Base-by-base conservation (phyloP, 306 rosid genomes). In the Citrullus amarus region DNA sequence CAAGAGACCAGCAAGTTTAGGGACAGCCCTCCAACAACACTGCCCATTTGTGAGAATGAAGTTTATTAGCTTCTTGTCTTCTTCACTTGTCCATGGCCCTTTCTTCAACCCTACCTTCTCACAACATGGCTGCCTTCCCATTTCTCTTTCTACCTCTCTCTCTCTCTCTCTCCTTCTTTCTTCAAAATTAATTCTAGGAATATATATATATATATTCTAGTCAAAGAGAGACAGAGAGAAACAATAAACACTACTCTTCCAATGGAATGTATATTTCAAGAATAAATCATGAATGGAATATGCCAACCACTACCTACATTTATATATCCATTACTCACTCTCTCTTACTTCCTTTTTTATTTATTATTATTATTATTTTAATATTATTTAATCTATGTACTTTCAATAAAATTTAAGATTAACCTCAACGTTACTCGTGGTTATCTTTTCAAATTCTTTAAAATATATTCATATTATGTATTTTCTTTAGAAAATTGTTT, bases 111-210 rank as follows among this genome's bases (percentile, higher is more conserved):
- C 98, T 44, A 95, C 97, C 84, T 95, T 95, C 84, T 95, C 98
- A 86, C 98, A 95, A 79, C 98, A 95, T 0, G 98, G 98, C 80
- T 95, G 97, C 78, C 98, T 90, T 84, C 98, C 98, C 98, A 95
- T 79, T n/a, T 20, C 12, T 9, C 7, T 6, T 36, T 36, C 43
- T 39, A 2, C 43, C 8, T 41, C 10, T 39, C 6, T 8, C 1
- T 39, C 44, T 39, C 8, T 39, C 9, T 39, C 9, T 7, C 53
- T 46, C 3, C 11, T 46, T 46, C 51, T 44, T 2, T 34, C 22
- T 22, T 22, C 22, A 22, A 22, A 22, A 22, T 22, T 22, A 22
- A 22, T 22, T 22, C 36, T 34, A 34, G 4, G 36, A 34, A 41
- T 41, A 41, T 41, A 41, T 46, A 46, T 46, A 11, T 46, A 44